Percentiles rank a stretch among this genome's conserved stretches.
phyloP scores from a whole-genome alignment of 176 grass and related monocot genomes.

The Phyllostachys edulis region DNA sequence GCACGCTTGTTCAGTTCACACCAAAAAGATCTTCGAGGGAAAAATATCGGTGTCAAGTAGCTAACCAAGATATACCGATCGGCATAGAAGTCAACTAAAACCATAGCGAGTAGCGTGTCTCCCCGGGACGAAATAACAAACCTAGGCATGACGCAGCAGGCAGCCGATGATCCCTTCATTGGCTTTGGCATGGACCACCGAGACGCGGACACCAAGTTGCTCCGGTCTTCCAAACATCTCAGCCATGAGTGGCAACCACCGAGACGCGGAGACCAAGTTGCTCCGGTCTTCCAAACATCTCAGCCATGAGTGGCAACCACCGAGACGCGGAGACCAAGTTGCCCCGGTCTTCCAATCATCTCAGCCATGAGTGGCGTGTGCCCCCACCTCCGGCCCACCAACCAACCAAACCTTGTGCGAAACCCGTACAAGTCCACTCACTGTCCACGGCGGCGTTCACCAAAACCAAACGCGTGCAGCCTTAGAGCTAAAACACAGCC shows the following conservation, averaged over 20 bases:
- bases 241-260: background rate
- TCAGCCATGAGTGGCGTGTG: too few species aligned
- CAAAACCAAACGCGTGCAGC: background rate
- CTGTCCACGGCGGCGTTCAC: background rate
- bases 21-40: background rate
- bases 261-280: too few species aligned
- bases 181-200: background rate
- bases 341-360: too few species aligned
- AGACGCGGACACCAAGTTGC: background rate
- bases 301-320: too few species aligned
- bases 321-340: too few species aligned
- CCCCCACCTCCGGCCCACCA: too few species aligned
- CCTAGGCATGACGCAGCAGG: background rate
- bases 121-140: background rate
- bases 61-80: background rate
- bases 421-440: background rate
- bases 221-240: background rate
- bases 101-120: background rate
- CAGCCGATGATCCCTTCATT: background rate
- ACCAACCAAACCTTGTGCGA: background rate
- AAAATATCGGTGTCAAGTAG: background rate
- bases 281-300: too few species aligned
- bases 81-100: constrained; percentile 16
- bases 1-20: background rate
- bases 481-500: background rate